phyloP scores from a whole-genome alignment of 169 alveolate species.

The Plasmodium reichenowi region DNA sequence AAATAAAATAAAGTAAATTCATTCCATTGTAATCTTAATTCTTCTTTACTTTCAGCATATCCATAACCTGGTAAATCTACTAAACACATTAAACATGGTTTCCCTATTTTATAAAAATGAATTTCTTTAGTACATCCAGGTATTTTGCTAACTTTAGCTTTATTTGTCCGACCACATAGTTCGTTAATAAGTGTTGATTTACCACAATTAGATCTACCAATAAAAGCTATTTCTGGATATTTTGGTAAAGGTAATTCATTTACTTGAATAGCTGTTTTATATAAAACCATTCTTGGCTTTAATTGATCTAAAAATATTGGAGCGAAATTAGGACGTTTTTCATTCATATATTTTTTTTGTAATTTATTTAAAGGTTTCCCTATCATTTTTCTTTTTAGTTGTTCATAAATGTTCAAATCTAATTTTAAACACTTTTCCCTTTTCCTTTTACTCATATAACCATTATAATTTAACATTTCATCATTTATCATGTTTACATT shows the following conservation, averaged over 20 bases:
- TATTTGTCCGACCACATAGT: constrained; percentile 81
- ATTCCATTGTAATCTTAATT: constrained; percentile 78
- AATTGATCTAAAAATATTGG: constrained; percentile 82
- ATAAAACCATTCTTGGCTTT: constrained; percentile 81
- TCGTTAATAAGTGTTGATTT: constrained; percentile 86
- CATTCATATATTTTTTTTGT: constrained; percentile 68
- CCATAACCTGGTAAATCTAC: constrained; percentile 89
- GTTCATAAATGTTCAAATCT: constrained; percentile 61
- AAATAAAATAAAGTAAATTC: constrained; percentile 84
- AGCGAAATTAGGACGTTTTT: constrained; percentile 78
- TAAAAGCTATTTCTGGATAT: constrained; percentile 83
- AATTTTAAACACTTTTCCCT: constrained; percentile 45
- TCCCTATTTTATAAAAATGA: constrained; percentile 84
- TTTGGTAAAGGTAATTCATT: constrained; percentile 68
- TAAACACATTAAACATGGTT: constrained; percentile 82
- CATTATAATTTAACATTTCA: background rate
- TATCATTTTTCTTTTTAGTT: constrained; percentile 48
- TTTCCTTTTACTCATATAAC: constrained; percentile 55
- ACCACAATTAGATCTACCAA: constrained; percentile 86
- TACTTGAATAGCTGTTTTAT: constrained; percentile 63
- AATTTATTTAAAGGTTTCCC: constrained; percentile 72
- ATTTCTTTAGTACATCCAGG: constrained; percentile 85
- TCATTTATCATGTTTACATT: constrained; percentile 23
- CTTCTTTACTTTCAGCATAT: constrained; percentile 81
- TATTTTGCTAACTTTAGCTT: constrained; percentile 77